Evolutionary conservation across 441 rosid genomes (phyloP).

Genomic region (Bruguiera hainesii): DNA sequence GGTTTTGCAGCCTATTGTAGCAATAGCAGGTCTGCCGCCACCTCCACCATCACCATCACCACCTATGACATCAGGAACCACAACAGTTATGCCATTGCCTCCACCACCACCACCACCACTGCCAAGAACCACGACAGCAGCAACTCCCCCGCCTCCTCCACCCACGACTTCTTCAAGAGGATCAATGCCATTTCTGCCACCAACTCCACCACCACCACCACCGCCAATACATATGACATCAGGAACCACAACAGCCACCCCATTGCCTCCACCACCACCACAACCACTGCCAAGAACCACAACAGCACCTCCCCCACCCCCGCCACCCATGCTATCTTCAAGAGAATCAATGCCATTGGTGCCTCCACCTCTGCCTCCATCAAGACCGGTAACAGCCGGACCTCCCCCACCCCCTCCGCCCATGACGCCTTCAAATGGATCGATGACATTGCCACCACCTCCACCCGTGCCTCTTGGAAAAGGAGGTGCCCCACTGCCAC

Average conservation of each 20-base stretch:
- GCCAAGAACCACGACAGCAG: constrained; percentile 34
- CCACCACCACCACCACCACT: constrained; percentile 50
- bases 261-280: constrained; percentile 33
- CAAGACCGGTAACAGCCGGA: constrained; percentile 7
- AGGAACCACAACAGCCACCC: constrained; percentile 11
- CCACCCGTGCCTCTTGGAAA: constrained; percentile 28
- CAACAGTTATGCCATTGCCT: constrained; percentile 21
- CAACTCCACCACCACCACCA: constrained; percentile 30
- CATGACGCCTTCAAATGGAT: constrained; percentile 24
- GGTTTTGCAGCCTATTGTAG: constrained; percentile 24
- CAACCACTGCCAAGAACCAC: constrained; percentile 24
- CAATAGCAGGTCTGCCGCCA: constrained; percentile 6
- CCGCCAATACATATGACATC: constrained; percentile 21
- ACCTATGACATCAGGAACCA: not conserved
- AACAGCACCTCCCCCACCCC: constrained; percentile 28
- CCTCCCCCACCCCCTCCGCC: constrained; percentile 32
- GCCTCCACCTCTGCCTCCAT: constrained; percentile 35
- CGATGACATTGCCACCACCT: constrained; percentile 32
- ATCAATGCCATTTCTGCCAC: constrained; percentile 30
- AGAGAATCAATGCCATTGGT: constrained; percentile 23
- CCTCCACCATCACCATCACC: constrained; percentile 37
- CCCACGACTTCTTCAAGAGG: constrained; percentile 13
- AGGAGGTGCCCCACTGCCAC: constrained; percentile 56
- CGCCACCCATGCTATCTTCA: constrained; percentile 21
- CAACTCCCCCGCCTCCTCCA: constrained; percentile 33